Conservation (phyloP, 2,329 filamentous ascomycete species). For the Akanthomyces dipterigenus region DNA sequence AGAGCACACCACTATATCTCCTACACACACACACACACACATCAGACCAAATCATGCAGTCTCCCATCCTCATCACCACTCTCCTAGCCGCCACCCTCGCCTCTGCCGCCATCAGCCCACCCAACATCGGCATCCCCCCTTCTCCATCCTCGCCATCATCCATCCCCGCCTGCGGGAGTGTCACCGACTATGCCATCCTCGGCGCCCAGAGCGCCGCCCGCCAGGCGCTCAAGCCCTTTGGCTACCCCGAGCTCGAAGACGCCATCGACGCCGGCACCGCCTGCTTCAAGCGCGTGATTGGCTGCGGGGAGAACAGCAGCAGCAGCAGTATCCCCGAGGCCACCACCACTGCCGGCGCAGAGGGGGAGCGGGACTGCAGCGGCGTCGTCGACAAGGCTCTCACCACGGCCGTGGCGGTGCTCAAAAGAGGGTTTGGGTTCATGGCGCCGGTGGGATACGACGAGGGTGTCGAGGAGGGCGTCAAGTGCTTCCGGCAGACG, state of each 20-base stretch:
- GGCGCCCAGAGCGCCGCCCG: background rate
- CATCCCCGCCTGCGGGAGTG: background rate
- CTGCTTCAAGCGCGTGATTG: background rate
- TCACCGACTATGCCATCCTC: background rate
- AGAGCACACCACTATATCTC: too few relatives aligned
- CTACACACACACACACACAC: background rate
- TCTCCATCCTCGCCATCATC: background rate
- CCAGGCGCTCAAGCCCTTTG: background rate
- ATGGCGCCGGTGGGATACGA: background rate
- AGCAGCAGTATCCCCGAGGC: too few relatives aligned
- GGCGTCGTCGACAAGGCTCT: background rate
- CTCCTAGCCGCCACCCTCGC: background rate
- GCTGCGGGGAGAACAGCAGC: background rate
- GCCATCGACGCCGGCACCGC: background rate
- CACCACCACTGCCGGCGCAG: too few relatives aligned
- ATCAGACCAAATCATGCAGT: background rate
- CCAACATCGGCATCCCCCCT: background rate
- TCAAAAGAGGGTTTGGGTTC: background rate
- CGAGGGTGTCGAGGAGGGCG: background rate
- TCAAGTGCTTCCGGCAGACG: constrained; percentile 38
- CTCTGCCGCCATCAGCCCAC: background rate
- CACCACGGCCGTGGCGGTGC: background rate
- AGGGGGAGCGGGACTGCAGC: background rate
- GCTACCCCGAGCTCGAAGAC: background rate
- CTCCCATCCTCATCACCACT: background rate